phyloP scores from a whole-genome alignment of 257 asterid genomes.

The Solanum microdontum region DNA sequence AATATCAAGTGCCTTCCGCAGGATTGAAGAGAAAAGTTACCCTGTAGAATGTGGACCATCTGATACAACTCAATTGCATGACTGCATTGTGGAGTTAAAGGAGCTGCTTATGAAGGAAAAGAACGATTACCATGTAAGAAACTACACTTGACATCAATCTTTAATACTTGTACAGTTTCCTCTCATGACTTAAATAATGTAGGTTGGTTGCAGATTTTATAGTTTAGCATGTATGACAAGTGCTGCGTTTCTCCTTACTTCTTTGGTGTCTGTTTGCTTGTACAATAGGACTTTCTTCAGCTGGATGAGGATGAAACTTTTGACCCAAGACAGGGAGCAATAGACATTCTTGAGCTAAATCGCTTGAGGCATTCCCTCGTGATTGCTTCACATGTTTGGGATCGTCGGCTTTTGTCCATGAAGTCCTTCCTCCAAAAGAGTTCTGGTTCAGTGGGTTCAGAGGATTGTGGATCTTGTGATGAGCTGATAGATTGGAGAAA shows the following conservation, averaged over 20 bases:
- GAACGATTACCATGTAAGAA: conserved; percentile 42
- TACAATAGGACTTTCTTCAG: conserved; percentile 45
- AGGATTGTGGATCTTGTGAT: conserved; percentile 11
- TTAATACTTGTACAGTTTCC: neutral
- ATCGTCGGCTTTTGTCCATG: conserved; percentile 42
- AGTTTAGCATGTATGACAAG: neutral
- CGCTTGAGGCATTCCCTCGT: conserved; percentile 64
- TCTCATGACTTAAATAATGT: neutral
- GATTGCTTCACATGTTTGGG: conserved; percentile 61
- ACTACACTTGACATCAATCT: neutral
- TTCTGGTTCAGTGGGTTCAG: conserved; percentile 28
- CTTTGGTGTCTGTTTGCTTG: neutral
- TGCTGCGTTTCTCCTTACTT: neutral
- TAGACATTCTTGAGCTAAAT: conserved; percentile 76
- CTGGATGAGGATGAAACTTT: conserved; percentile 16
- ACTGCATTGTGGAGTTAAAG: conserved; percentile 40
- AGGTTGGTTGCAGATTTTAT: neutral
- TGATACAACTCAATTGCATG: conserved; percentile 38
- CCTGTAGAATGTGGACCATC: conserved; percentile 36
- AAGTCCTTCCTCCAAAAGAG: conserved; percentile 42
- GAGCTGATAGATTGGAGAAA: conserved; percentile 19
- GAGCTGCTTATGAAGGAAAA: conserved; percentile 47
- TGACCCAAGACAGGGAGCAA: conserved; percentile 14
- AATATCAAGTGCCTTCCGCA: conserved; percentile 46
- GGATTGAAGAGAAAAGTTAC: conserved; percentile 34